Conservation (phyloP, 192 early-diverging fungal genomes). For the Piromyces finnis region DNA sequence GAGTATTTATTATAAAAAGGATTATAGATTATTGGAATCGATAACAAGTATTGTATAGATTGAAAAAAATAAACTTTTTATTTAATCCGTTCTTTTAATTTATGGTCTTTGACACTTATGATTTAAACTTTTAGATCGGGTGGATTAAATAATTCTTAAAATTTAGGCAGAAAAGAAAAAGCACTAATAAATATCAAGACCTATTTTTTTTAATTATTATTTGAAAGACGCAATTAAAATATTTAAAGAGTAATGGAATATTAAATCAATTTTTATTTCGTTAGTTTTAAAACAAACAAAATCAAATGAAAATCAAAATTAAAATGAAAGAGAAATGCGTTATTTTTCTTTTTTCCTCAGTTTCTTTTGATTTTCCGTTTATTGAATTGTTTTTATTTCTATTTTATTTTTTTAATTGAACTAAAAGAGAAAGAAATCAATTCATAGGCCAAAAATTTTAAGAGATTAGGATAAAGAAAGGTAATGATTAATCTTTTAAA, state of each 20-base stretch:
- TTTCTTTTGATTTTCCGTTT: no score
- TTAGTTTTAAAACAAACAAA: no score
- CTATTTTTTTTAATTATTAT: no score
- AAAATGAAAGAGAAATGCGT: no score
- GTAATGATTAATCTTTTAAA: neutral
- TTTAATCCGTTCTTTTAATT: neutral
- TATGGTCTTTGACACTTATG: neutral
- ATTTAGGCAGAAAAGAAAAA: no score
- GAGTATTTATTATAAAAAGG: neutral
- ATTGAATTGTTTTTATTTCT: neutral
- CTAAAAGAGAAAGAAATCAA: neutral
- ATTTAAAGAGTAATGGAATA: no score
- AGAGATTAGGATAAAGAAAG: neutral
- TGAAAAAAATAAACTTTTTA: neutral
- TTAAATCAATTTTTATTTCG: no score
- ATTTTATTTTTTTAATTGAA: no score
- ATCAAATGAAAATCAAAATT: no score
- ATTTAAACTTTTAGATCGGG: neutral
- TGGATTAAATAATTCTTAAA: neutral
- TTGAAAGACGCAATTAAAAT: no score
- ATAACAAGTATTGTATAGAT: neutral
- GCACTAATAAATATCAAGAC: no score
- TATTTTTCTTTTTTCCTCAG: no score
- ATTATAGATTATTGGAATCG: neutral
- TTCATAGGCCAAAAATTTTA: neutral